Evolutionary conservation across 2,329 filamentous ascomycete genomes (phyloP), one percentile per base, ranked within the genome.

Genomic region (Sporothrix schenckii): DNA sequence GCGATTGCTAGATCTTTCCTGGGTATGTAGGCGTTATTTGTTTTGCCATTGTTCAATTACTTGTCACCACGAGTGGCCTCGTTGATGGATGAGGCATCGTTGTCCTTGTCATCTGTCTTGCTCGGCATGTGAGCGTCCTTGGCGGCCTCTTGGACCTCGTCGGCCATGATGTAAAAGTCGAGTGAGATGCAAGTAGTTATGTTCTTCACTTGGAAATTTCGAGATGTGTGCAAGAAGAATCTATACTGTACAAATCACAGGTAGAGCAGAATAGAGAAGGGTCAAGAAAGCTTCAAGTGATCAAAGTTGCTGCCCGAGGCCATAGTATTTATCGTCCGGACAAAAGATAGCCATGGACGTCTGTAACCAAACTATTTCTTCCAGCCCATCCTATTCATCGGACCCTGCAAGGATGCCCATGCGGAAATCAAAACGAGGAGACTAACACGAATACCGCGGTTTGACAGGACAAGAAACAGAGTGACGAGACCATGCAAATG

Each of bases 71-170:
- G 63, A 9, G 47, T 47, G 1, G 63, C 63, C 11, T 52, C 63
- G n/a, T 66, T 66, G 47, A 66, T 66, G 47, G 63, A 66, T 27
- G 47, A 34, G 7, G 63, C 49, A 21, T 53, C 63, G 4, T 66
- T 24, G 47, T 66, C 49, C 30, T 66, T 52, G 47, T 66, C 44
- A 19, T 49, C 24, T 3, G 49, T 39, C 11, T 61, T 21, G 34
- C 56, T 44, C 10, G 56, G 21, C 9, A 34, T 27, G 2, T 16
- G 47, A 27, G 47, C 63, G 19, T 24, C 56, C 13, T 61, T 34
- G 56, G 56, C n/a, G 5, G 24, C 34, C 56, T 61, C 56, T 61
- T 34, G 56, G 30, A 61, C 56, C 34, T 61, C 34, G 56, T 44
- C 56, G 56, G 56, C 9, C 56, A 60, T 56, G 27, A 14, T 44